Evolutionary conservation across 2,329 filamentous ascomycete genomes (phyloP).

Genomic region (Diaporthe sp.): DNA sequence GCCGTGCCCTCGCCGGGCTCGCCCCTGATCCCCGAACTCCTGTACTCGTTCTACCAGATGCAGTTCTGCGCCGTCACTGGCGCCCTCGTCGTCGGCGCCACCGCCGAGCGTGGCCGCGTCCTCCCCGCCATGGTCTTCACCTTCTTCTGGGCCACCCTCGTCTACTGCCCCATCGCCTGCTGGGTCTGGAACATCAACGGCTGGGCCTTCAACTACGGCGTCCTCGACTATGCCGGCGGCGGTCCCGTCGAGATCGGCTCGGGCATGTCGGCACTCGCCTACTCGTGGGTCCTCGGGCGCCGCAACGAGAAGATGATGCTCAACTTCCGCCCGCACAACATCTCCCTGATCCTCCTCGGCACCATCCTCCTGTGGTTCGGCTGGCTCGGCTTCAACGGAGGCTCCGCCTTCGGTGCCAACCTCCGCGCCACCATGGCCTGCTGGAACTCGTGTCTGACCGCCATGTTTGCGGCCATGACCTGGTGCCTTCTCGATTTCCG

Average conservation of each 20-base stretch:
- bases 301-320: conserved; percentile 99
- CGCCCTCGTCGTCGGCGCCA: conserved; percentile 90
- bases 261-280: conserved; percentile 92
- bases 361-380: conserved; percentile 98
- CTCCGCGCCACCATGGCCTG: conserved; percentile 94
- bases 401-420: conserved; percentile 94
- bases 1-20: conserved; percentile 89
- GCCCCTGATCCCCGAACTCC: conserved; percentile 86
- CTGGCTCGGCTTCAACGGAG: conserved; percentile 99
- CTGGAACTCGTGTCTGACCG: conserved; percentile 97
- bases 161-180: conserved; percentile 96
- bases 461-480: conserved; percentile 90
- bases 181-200: conserved; percentile 98
- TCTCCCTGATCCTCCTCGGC: conserved; percentile 95
- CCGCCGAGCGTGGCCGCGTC: conserved; percentile 93
- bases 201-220: conserved; percentile 91
- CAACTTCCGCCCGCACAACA: conserved; percentile 99
- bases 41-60: conserved; percentile 98
- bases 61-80: conserved; percentile 97
- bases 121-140: conserved; percentile 95
- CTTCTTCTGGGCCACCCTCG: conserved; percentile 96
- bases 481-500: conserved; percentile 98
- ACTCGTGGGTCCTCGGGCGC: conserved; percentile 94
- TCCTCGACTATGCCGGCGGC: conserved; percentile 95
- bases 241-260: conserved; percentile 98